A percentile compares a stretch with the other conserved stretches of the same genome.
These are phyloP conservation scores for Naegleria fowleri DNA, from an alignment of 208 protist species.

Conservation along the genomic window DNA sequence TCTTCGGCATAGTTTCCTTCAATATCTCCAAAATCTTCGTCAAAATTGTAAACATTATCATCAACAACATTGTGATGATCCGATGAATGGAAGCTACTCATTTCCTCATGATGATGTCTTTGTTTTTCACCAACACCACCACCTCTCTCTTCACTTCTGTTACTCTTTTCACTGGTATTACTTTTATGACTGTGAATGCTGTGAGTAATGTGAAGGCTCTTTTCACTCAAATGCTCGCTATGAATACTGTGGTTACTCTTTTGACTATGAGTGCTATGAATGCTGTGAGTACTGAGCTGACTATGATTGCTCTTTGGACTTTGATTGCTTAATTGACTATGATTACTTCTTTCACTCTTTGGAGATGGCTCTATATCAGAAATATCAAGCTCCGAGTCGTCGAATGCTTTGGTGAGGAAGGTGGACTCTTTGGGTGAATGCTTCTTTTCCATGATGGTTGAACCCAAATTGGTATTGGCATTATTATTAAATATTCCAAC, in stretches of 20 bases:
- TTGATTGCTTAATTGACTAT: neutral
- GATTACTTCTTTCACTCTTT: neutral
- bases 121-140: too few relatives aligned
- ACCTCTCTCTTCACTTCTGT: too few relatives aligned
- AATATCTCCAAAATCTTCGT: neutral
- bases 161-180: too few relatives aligned
- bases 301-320: neutral
- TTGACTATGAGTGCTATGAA: neutral
- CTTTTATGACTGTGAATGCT: too few relatives aligned
- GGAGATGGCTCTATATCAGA: neutral
- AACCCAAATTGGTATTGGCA: neutral
- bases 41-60: neutral
- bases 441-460: neutral
- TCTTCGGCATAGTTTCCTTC: neutral
- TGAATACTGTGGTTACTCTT: neutral
- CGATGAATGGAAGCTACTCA: neutral
- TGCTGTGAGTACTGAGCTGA: neutral
- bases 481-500: too few relatives aligned
- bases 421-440: neutral
- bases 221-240: neutral
- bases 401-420: neutral
- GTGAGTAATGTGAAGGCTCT: too few relatives aligned
- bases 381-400: neutral
- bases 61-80: neutral
- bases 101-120: neutral